These are phyloP conservation scores for Acanthamoeba quina DNA, from an alignment of 208 protist species.

Conservation along the genomic window DNA sequence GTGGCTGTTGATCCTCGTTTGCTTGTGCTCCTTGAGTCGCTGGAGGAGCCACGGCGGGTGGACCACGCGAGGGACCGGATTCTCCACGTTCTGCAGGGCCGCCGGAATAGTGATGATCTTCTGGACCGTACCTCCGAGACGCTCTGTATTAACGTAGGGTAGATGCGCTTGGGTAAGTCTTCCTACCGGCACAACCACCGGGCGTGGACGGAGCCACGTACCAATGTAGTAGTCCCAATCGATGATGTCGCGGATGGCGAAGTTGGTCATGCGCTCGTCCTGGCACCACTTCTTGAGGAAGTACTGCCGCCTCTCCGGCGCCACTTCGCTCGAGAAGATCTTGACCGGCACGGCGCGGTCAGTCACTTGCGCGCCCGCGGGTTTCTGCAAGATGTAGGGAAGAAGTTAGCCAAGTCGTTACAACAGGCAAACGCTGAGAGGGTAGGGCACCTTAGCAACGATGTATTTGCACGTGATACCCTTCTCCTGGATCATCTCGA, in stretches of 20 bases:
- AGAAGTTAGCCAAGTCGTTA: background rate
- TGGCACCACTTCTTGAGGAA: conserved; percentile 97
- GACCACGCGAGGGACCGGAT: conserved; percentile 97
- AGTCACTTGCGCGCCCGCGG: conserved; percentile 96
- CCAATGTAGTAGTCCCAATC: conserved; percentile 99
- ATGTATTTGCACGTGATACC: conserved; percentile 98
- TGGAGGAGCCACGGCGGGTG: conserved; percentile 98
- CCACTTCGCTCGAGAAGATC: conserved; percentile 97
- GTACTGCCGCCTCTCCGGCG: conserved; percentile 87
- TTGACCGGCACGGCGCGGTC: conserved; percentile 97
- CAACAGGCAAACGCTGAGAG: background rate
- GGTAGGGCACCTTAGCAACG: conserved; percentile 93
- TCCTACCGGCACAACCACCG: background rate
- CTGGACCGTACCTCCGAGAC: conserved; percentile 97
- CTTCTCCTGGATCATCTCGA: conserved; percentile 97
- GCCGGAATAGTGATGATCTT: conserved; percentile 99
- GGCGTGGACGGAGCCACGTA: background rate
- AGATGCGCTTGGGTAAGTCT: background rate
- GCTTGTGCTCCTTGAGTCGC: conserved; percentile 87
- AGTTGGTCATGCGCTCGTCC: conserved; percentile 82
- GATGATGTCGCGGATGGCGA: conserved; percentile 95
- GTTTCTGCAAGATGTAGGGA: conserved; percentile 85
- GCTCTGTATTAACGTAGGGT: conserved; percentile 73
- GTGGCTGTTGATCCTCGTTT: conserved; percentile 77
- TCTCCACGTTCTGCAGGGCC: conserved; percentile 96